phyloP scores from a whole-genome alignment of 2,329 filamentous ascomycete genomes.

The Epichloe sibirici region DNA sequence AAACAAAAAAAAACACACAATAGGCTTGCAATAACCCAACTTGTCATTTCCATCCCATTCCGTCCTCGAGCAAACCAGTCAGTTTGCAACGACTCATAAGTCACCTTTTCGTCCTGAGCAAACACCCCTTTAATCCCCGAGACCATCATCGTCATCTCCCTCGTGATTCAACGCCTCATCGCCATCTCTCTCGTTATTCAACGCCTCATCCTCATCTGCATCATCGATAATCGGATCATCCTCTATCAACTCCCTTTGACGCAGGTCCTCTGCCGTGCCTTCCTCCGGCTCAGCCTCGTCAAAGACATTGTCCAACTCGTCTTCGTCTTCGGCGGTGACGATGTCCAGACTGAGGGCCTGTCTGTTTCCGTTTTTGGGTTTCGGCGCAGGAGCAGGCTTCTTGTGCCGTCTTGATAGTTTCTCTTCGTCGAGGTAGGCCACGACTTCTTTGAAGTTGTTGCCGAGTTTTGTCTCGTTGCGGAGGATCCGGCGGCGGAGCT shows the following conservation, averaged over 20 bases:
- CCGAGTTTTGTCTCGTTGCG: slow-evolving; percentile 75
- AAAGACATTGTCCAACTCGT: slow-evolving; percentile 28
- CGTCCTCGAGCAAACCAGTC: background rate
- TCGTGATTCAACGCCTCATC: slow-evolving; percentile 21
- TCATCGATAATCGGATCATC: slow-evolving; percentile 29
- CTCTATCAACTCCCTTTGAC: slow-evolving; percentile 41
- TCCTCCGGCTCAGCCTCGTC: slow-evolving; percentile 43
- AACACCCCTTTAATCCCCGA: slow-evolving; percentile 27
- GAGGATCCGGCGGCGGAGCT: slow-evolving; percentile 58
- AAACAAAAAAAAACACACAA: background rate
- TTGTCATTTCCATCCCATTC: background rate
- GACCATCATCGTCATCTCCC: slow-evolving; percentile 32
- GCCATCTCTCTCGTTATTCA: slow-evolving; percentile 28
- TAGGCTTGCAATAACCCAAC: background rate
- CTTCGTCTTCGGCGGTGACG: slow-evolving; percentile 26
- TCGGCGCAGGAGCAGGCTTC: slow-evolving; percentile 18
- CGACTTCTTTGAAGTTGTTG: slow-evolving; percentile 71
- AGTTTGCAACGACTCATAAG: background rate
- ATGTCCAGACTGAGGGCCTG: slow-evolving; percentile 30
- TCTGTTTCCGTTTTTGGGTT: slow-evolving; percentile 19
- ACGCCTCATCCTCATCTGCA: slow-evolving; percentile 20
- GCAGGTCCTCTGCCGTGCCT: slow-evolving; percentile 45
- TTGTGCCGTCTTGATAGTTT: slow-evolving; percentile 38
- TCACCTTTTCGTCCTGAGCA: no score
- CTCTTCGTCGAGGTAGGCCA: slow-evolving; percentile 65